Conservation (phyloP, 139 green algal species). For the Trebouxia sp. region DNA sequence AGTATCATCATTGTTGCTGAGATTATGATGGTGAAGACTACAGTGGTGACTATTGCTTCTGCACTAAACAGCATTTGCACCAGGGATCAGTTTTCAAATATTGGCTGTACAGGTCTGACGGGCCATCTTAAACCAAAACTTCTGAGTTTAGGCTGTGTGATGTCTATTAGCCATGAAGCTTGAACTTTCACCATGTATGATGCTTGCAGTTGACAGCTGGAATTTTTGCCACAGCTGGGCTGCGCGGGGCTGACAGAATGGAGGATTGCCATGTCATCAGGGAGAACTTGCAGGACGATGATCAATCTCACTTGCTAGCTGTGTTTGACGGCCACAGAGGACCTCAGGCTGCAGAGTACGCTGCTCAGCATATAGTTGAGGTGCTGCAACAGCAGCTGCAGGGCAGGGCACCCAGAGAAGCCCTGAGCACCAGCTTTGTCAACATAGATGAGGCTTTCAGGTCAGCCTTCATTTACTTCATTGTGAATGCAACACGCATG, state of each 20-base stretch:
- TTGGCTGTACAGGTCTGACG: too few relatives aligned
- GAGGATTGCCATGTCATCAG: slow-evolving; percentile 75
- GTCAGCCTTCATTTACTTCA: too few relatives aligned
- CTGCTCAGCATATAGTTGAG: slow-evolving; percentile 42
- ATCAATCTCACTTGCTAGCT: slow-evolving; percentile 42
- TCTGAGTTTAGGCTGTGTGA: too few relatives aligned
- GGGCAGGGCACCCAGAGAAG: slow-evolving; percentile 21
- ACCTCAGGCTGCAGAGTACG: slow-evolving; percentile 58
- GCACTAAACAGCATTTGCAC: too few relatives aligned
- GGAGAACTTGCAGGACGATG: neutral
- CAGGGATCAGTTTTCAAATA: too few relatives aligned
- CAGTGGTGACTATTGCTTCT: too few relatives aligned
- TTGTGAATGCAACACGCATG: too few relatives aligned
- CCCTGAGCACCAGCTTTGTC: slow-evolving; percentile 49
- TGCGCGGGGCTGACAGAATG: slow-evolving; percentile 66
- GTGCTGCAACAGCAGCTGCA: slow-evolving; percentile 39
- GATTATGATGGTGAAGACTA: too few relatives aligned
- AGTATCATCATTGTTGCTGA: too few relatives aligned
- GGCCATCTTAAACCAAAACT: too few relatives aligned
- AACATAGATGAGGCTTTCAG: slow-evolving; percentile 52
- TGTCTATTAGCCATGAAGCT: too few relatives aligned
- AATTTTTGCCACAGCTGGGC: slow-evolving; percentile 44
- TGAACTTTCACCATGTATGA: too few relatives aligned
- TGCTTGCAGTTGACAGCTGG: slow-evolving; percentile 42
- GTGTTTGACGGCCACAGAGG: slow-evolving; percentile 90